Conservation (phyloP, 805 yeast genomes). For the Ogataea trehaloabstinens region DNA sequence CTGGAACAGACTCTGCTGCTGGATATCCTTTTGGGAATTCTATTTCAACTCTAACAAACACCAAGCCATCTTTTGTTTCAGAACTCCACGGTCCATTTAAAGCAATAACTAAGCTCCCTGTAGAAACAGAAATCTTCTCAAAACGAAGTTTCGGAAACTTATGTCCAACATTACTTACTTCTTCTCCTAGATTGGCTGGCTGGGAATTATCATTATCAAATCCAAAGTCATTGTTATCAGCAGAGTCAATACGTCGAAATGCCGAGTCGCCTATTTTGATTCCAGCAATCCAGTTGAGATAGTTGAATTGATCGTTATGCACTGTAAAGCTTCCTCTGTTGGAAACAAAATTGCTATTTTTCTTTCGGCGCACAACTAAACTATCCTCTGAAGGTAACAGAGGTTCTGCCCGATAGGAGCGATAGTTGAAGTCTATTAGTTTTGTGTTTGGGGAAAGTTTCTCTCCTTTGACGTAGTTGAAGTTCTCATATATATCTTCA, state of each 20-base stretch:
- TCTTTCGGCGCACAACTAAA: conserved; percentile 20
- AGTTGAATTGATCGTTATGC: conserved; percentile 48
- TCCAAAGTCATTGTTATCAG: conserved; percentile 34
- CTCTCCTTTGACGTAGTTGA: conserved; percentile 40
- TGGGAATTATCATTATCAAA: conserved; percentile 33
- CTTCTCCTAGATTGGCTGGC: conserved; percentile 81
- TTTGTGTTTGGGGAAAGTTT: conserved; percentile 33
- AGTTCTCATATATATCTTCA: conserved; percentile 45
- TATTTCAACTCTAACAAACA: conserved; percentile 70
- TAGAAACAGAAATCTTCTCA: conserved; percentile 83
- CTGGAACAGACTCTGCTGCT: conserved; percentile 41
- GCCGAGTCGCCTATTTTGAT: conserved; percentile 68
- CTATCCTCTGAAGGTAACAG: conserved; percentile 19
- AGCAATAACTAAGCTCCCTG: conserved; percentile 77
- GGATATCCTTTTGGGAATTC: conserved; percentile 78
- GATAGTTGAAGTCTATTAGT: conserved; percentile 35
- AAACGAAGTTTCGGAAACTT: conserved; percentile 84
- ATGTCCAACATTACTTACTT: conserved; percentile 82
- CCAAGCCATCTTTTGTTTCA: conserved; percentile 41
- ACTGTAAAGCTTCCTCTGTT: conserved; percentile 33
- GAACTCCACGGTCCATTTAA: conserved; percentile 75
- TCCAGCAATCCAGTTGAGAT: conserved; percentile 90
- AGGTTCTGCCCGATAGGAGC: conserved; percentile 55
- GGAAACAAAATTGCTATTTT: conserved; percentile 18
- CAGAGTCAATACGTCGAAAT: conserved; percentile 29